These are phyloP conservation scores for Tulasnella sp. DNA, from an alignment of 768 basidiomycete species.

Conservation along the genomic window DNA sequence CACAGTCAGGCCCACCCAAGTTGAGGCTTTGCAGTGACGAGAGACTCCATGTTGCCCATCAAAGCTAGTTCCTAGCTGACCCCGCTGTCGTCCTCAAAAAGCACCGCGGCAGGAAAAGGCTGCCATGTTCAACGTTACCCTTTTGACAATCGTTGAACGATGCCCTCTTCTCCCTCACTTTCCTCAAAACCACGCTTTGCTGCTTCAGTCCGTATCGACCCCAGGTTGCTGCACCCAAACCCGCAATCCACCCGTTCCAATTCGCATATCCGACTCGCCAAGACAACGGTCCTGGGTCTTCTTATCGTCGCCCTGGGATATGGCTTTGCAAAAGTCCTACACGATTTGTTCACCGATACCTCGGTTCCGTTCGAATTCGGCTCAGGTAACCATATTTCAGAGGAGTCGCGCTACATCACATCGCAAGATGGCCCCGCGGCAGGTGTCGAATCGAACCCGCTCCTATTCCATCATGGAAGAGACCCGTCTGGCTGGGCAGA, in stretches of 20 bases:
- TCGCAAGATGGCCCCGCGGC: not conserved
- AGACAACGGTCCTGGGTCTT: not conserved
- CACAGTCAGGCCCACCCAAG: not conserved
- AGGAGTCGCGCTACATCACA: not conserved
- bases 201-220: not conserved
- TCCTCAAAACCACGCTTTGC: not conserved
- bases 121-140: not conserved
- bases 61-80: not conserved
- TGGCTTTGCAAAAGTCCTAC: not conserved
- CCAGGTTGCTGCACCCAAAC: not conserved
- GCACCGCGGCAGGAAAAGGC: not conserved
- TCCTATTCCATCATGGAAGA: not conserved
- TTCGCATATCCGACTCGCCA: not conserved
- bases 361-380: not conserved
- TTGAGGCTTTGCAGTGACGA: not conserved
- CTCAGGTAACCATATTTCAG: not conserved
- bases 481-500: not conserved
- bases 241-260: not conserved
- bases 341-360: not conserved
- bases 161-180: not conserved
- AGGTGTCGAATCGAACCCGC: not conserved
- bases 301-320: not conserved
- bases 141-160: not conserved
- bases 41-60: not conserved
- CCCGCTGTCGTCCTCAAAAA: not conserved